Conservation (phyloP, 768 basidiomycete species). For the Lactarius hengduanensis region DNA sequence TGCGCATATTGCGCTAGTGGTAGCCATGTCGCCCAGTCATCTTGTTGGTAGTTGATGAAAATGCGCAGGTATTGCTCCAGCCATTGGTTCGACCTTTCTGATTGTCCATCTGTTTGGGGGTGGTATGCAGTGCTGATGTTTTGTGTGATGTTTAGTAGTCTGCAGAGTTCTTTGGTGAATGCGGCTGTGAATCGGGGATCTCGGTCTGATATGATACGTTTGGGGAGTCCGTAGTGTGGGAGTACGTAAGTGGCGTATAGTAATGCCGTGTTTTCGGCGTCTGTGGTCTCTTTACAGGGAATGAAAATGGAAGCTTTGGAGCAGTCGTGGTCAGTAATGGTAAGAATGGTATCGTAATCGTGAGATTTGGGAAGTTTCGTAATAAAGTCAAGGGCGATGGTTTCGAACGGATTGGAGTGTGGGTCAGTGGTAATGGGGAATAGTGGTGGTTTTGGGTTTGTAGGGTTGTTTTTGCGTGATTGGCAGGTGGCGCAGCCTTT, state of each 20-base stretch:
- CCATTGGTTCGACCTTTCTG: background rate
- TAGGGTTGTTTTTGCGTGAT: background rate
- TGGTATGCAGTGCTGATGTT: background rate
- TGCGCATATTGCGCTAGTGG: background rate
- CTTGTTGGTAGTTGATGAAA: background rate
- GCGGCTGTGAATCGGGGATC: too few relatives aligned
- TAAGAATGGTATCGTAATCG: background rate
- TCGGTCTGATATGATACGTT: too few relatives aligned
- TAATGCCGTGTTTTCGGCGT: too few relatives aligned
- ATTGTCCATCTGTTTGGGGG: background rate
- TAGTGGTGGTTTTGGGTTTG: background rate
- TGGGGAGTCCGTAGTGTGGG: too few relatives aligned
- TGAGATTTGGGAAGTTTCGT: background rate
- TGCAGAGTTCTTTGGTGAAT: too few relatives aligned
- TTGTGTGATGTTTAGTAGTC: background rate
- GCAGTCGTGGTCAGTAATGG: background rate
- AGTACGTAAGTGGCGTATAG: too few relatives aligned
- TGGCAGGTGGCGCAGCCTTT: background rate
- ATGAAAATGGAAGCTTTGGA: too few relatives aligned
- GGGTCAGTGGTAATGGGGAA: background rate
- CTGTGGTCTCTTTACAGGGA: too few relatives aligned
- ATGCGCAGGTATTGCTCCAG: background rate
- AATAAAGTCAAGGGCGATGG: background rate
- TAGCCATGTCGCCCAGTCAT: background rate
- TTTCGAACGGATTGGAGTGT: background rate